phyloP scores from a whole-genome alignment of 176 grass and related monocot genomes.

The Pontederia crassipes region DNA sequence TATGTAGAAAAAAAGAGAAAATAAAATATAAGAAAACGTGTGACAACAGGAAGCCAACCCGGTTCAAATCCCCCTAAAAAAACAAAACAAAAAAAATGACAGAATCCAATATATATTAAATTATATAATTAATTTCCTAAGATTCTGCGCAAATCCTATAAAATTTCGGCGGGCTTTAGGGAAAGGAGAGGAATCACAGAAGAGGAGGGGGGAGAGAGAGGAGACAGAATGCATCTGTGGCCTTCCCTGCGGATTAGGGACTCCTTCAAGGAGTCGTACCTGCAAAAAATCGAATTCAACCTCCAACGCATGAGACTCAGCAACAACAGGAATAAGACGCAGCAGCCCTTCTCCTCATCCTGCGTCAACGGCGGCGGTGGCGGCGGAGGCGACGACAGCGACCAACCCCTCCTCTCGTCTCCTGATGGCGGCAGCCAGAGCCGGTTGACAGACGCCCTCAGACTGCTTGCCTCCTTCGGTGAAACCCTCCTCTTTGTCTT shows the following conservation, averaged over 20 bases:
- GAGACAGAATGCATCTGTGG: conserved; percentile 71
- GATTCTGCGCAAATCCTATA: too few relatives aligned
- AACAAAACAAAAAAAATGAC: too few relatives aligned
- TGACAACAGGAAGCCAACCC: too few relatives aligned
- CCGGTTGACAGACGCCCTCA: conserved; percentile 16
- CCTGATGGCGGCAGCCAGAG: conserved; percentile 3
- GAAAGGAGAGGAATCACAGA: too few relatives aligned
- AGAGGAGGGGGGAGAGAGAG: too few relatives aligned
- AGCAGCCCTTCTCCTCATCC: background rate
- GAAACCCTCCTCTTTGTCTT: conserved; percentile 60
- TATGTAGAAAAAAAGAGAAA: too few relatives aligned
- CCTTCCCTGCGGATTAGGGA: conserved; percentile 67
- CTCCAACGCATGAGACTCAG: conserved; percentile 47
- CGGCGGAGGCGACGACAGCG: conserved; percentile 4
- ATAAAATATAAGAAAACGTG: too few relatives aligned
- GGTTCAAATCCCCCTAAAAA: too few relatives aligned
- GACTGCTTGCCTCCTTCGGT: conserved; percentile 20
- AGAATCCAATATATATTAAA: too few relatives aligned
- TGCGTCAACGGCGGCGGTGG: background rate
- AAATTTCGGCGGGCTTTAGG: too few relatives aligned
- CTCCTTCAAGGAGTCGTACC: conserved; percentile 73
- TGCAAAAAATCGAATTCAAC: conserved; percentile 74
- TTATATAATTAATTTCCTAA: too few relatives aligned
- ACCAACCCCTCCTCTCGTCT: conserved; percentile 39
- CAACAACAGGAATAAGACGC: conserved; percentile 16